Evolutionary conservation across 2,329 filamentous ascomycete species (phyloP).

Genomic region (Amauroascus verrucosus): DNA sequence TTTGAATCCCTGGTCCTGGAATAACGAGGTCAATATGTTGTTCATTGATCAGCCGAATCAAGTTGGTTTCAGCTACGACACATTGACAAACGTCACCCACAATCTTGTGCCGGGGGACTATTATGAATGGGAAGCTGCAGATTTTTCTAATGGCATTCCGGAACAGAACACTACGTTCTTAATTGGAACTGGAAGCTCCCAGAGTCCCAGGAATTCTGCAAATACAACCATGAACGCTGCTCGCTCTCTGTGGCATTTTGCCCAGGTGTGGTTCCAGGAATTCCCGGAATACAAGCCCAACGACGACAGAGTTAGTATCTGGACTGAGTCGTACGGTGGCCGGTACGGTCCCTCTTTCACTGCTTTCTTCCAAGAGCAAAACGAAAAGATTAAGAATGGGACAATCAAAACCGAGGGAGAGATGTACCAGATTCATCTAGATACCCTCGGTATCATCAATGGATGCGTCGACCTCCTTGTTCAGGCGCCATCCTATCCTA

Average conservation of each 20-base stretch:
- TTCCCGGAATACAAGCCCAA: constrained; percentile 54
- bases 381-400: constrained; percentile 31
- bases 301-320: constrained; percentile 41
- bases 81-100: constrained; percentile 32
- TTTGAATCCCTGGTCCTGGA: constrained; percentile 47
- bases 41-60: constrained; percentile 59
- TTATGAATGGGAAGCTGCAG: constrained; percentile 6
- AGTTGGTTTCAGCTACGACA: constrained; percentile 49
- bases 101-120: constrained; percentile 12
- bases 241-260: constrained; percentile 50
- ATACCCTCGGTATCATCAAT: constrained; percentile 28
- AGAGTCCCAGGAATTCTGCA: constrained; percentile 36
- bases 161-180: constrained; percentile 42
- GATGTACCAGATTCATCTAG: constrained; percentile 12
- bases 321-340: constrained; percentile 40
- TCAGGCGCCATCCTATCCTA: constrained; percentile 39
- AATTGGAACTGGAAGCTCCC: constrained; percentile 44
- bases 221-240: constrained; percentile 45
- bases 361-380: constrained; percentile 35
- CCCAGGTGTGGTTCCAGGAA: constrained; percentile 52
- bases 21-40: constrained; percentile 51
- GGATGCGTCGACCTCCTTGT: constrained; percentile 57
- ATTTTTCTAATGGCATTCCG: constrained; percentile 20
- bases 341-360: constrained; percentile 36
- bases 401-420: constrained; percentile 19